Conservation (phyloP, 1,284 basidiomycete genomes). For the Ustilago loliicola region DNA sequence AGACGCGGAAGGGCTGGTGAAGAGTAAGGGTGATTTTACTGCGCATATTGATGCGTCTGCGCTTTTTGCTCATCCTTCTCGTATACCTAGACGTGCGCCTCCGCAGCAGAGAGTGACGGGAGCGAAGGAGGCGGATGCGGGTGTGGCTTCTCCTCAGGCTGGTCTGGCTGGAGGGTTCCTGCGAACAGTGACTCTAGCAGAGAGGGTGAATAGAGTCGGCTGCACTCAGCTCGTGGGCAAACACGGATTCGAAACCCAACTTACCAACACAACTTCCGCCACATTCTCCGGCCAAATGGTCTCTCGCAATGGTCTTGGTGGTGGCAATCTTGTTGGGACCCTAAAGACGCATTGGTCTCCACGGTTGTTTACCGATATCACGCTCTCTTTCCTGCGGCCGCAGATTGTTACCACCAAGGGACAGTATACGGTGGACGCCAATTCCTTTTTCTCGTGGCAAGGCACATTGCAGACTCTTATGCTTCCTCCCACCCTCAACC, state of each 20-base stretch:
- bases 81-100: conserved; percentile 78
- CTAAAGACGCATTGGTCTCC: conserved; percentile 78
- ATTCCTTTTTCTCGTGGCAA: conserved; percentile 70
- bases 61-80: conserved; percentile 77
- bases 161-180: conserved; percentile 78
- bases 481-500: conserved; percentile 71
- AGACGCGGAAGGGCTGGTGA: conserved; percentile 73
- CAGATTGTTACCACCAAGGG: conserved; percentile 71
- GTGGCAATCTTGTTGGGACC: conserved; percentile 75
- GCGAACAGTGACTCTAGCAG: conserved; percentile 32
- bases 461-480: conserved; percentile 56
- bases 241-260: conserved; percentile 65
- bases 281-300: conserved; percentile 71
- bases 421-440: conserved; percentile 72
- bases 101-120: conserved; percentile 76
- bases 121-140: conserved; percentile 69
- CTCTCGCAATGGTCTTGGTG: conserved; percentile 71
- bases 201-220: conserved; percentile 51
- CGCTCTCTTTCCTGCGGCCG: conserved; percentile 72
- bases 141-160: conserved; percentile 71
- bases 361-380: conserved; percentile 71
- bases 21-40: conserved; percentile 73
- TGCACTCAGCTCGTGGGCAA: conserved; percentile 64
- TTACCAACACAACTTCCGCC: conserved; percentile 46
- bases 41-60: conserved; percentile 63